Evolutionary conservation across 2,329 filamentous ascomycete species (phyloP).

Genomic region (Neonectria sp.): DNA sequence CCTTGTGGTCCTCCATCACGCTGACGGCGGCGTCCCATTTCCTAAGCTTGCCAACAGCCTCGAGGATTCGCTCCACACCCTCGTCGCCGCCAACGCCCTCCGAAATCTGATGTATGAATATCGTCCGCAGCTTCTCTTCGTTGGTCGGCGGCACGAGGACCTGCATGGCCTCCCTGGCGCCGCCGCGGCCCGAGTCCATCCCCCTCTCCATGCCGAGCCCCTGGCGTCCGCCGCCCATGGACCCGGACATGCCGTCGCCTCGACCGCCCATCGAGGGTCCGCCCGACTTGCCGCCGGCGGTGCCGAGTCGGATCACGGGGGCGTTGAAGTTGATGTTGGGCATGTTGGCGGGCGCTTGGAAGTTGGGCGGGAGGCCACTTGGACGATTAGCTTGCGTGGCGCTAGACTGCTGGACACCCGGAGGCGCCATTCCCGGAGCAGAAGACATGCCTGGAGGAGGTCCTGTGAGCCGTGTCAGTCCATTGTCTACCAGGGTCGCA

Average conservation of each 20-base stretch:
- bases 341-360: constrained; percentile 91
- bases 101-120: constrained; percentile 91
- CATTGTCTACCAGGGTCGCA: neutral
- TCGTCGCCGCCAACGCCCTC: constrained; percentile 83
- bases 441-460: constrained; percentile 85
- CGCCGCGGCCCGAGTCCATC: constrained; percentile 76
- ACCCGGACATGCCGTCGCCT: constrained; percentile 56
- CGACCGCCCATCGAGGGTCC: constrained; percentile 58
- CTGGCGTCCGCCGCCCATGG: constrained; percentile 57
- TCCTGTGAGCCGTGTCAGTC: constrained; percentile 60
- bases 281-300: constrained; percentile 76
- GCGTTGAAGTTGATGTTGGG: constrained; percentile 99
- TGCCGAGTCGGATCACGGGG: constrained; percentile 93
- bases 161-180: constrained; percentile 78
- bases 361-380: constrained; percentile 84
- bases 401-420: constrained; percentile 83
- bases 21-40: constrained; percentile 86
- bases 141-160: constrained; percentile 84
- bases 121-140: constrained; percentile 92
- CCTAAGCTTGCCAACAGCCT: constrained; percentile 82
- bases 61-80: constrained; percentile 83
- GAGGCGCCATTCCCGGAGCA: constrained; percentile 84
- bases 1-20: constrained; percentile 77
- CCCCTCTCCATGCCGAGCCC: constrained; percentile 75
- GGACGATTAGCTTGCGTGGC: constrained; percentile 84